Evolutionary conservation across 805 yeast genomes (phyloP).

Genomic region (Kodamaea lidongshanica): DNA sequence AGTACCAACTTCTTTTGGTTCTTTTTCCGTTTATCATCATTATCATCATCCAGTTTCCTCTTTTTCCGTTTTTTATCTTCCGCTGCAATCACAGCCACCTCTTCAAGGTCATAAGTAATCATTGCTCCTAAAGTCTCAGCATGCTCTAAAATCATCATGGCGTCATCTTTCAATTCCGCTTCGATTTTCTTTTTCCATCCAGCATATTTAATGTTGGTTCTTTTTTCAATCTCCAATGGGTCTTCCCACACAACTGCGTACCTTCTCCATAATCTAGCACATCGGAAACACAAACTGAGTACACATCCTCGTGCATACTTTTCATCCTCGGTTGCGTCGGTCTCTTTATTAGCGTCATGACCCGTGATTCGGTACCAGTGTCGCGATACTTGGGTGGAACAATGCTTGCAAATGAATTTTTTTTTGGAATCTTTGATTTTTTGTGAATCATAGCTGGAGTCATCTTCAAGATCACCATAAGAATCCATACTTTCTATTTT

Average conservation of each 20-base stretch:
- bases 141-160: constrained; percentile 47
- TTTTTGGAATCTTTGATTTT: constrained; percentile 39
- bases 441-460: constrained; percentile 58
- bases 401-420: constrained; percentile 62
- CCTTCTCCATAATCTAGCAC: constrained; percentile 88
- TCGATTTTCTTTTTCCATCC: constrained; percentile 62
- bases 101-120: constrained; percentile 13
- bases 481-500: constrained; percentile 27
- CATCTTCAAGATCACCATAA: constrained; percentile 63
- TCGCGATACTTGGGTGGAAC: constrained; percentile 48
- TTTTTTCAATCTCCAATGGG: constrained; percentile 59
- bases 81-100: neutral
- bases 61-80: constrained; percentile 3
- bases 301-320: constrained; percentile 22
- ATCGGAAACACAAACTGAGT: constrained; percentile 70
- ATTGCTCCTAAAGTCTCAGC: constrained; percentile 30
- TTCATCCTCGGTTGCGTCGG: constrained; percentile 10
- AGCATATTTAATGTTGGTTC: constrained; percentile 33
- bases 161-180: constrained; percentile 58
- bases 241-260: constrained; percentile 85
- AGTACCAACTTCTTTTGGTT: constrained; percentile 2
- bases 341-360: constrained; percentile 26
- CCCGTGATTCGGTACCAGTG: constrained; percentile 76
- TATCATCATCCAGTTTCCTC: too few relatives aligned
- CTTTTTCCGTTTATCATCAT: too few relatives aligned